phyloP scores from a whole-genome alignment of 495 filamentous ascomycete genomes.

The Tuber melanosporum region DNA sequence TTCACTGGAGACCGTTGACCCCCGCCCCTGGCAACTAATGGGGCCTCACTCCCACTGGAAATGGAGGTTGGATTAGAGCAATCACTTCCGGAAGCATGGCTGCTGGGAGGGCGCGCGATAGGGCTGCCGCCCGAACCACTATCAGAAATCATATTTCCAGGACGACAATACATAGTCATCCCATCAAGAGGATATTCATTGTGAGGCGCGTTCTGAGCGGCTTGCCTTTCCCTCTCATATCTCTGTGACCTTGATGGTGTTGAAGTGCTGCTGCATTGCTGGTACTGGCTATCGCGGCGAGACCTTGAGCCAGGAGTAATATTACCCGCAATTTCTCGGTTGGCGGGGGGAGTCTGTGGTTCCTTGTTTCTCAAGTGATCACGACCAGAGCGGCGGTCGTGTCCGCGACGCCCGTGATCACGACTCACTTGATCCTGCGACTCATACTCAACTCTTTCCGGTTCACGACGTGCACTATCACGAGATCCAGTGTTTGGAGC shows the following conservation, averaged over 20 bases:
- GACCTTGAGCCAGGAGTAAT: constrained; percentile 35
- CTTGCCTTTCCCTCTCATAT: constrained; percentile 35
- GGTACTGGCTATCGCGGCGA: constrained; percentile 34
- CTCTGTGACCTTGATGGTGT: constrained; percentile 34
- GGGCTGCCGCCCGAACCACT: constrained; percentile 68
- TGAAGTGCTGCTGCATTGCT: constrained; percentile 17
- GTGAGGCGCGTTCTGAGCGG: constrained; percentile 54
- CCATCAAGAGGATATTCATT: constrained; percentile 94
- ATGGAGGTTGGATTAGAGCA: constrained; percentile 84
- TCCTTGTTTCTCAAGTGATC: constrained; percentile 25
- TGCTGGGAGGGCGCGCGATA: constrained; percentile 61
- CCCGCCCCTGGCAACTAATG: constrained; percentile 18
- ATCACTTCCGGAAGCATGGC: constrained; percentile 86
- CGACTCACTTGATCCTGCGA: constrained; percentile 23
- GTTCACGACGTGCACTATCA: constrained; percentile 19
- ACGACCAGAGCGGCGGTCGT: constrained; percentile 20
- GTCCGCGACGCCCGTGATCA: constrained; percentile 29
- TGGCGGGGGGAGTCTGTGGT: constrained; percentile 27
- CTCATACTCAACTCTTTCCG: constrained; percentile 13
- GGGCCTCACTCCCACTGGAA: constrained; percentile 55
- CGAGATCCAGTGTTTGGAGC: constrained; percentile 29
- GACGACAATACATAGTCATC: constrained; percentile 97
- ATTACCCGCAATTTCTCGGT: constrained; percentile 21
- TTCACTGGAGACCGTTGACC: constrained; percentile 31
- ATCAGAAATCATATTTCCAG: constrained; percentile 69